Percentiles rank a stretch among this genome's conserved stretches.
Conservation (phyloP, 2,329 filamentous ascomycete species). For the Lachnellula hyalina region DNA sequence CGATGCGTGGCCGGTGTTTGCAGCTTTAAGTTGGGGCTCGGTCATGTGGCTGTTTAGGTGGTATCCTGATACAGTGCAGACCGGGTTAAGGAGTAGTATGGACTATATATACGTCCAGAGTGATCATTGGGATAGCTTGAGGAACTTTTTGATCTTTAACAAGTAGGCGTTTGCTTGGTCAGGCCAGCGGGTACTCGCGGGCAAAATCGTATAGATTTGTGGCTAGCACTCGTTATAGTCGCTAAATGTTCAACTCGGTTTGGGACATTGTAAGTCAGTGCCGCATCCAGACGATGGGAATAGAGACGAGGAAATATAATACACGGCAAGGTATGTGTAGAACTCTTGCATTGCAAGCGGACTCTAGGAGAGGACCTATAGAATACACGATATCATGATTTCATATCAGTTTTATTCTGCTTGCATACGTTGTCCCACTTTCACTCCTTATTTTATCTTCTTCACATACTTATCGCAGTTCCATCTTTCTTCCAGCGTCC, state of each 20-base stretch:
- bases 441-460: not conserved
- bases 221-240: too few species aligned
- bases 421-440: not conserved
- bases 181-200: too few species aligned
- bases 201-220: too few species aligned
- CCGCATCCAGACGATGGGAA: not conserved
- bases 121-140: slow-evolving; percentile 80
- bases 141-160: slow-evolving; percentile 84
- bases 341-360: slow-evolving; percentile 6
- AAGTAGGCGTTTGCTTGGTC: slow-evolving; percentile 36
- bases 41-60: slow-evolving; percentile 95
- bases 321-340: not conserved
- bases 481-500: not conserved
- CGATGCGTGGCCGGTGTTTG: slow-evolving; percentile 90
- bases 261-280: too few species aligned
- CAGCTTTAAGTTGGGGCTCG: slow-evolving; percentile 80
- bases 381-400: slow-evolving; percentile 12
- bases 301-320: not conserved
- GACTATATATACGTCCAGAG: slow-evolving; percentile 91
- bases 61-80: slow-evolving; percentile 87
- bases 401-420: not conserved
- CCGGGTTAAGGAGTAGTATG: slow-evolving; percentile 91
- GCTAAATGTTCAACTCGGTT: too few species aligned
- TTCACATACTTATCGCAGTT: not conserved
- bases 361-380: slow-evolving; percentile 5